phyloP scores from a whole-genome alignment of 2,329 filamentous ascomycete species.

The Epichloe uncinata region DNA sequence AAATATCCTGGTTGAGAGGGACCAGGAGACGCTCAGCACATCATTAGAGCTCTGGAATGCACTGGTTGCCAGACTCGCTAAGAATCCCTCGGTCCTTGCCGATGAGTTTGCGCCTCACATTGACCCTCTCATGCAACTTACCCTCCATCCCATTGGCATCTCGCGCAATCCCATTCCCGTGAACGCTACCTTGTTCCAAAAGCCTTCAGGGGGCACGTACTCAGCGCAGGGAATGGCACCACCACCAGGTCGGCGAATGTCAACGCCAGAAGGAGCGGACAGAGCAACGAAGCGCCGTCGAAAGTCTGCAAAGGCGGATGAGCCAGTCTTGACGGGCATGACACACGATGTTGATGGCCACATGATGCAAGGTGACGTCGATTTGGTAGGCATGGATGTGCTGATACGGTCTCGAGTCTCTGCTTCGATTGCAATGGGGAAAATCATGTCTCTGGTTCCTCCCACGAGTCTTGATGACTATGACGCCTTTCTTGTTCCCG shows the following conservation, averaged over 20 bases:
- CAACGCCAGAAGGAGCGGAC: constrained; percentile 41
- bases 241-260: constrained; percentile 31
- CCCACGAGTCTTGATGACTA: constrained; percentile 46
- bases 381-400: constrained; percentile 79
- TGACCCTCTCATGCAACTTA: constrained; percentile 68
- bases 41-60: constrained; percentile 82
- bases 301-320: constrained; percentile 73
- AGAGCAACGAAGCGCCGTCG: constrained; percentile 63
- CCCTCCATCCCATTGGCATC: constrained; percentile 84
- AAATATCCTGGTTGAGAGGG: constrained; percentile 86
- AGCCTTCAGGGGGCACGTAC: constrained; percentile 84
- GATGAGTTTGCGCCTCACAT: constrained; percentile 64
- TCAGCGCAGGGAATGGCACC: constrained; percentile 35
- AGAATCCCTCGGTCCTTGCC: constrained; percentile 50
- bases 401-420: constrained; percentile 83
- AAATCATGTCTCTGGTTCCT: constrained; percentile 70
- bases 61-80: constrained; percentile 55
- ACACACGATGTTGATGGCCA: constrained; percentile 93
- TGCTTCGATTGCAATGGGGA: constrained; percentile 73
- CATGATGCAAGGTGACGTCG: constrained; percentile 94
- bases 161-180: constrained; percentile 84
- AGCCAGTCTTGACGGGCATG: constrained; percentile 45
- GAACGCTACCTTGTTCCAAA: constrained; percentile 80
- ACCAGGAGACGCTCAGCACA: constrained; percentile 65
- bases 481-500: constrained; percentile 50